Conservation (phyloP, 805 yeast genomes). For the Wickerhamomyces mucosus region DNA sequence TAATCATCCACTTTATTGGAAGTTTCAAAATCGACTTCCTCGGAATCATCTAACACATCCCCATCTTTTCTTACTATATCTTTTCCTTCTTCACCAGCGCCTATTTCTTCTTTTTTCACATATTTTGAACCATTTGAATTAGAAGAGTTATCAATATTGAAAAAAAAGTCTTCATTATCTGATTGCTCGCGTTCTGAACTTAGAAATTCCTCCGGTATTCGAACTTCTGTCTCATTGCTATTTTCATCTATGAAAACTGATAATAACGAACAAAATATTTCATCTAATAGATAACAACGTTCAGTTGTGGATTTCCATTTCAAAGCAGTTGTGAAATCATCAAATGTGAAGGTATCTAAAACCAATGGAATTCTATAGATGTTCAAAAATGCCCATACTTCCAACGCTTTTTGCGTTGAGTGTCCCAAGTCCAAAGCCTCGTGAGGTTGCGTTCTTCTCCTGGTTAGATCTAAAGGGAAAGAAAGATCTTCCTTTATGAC, state of each 20-base stretch:
- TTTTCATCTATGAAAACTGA: conserved; percentile 42
- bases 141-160: no score
- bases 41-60: conserved; percentile 4
- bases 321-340: conserved; percentile 51
- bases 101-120: conserved; percentile 14
- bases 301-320: conserved; percentile 36
- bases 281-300: conserved; percentile 47
- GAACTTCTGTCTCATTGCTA: conserved; percentile 26
- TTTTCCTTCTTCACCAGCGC: conserved; percentile 12
- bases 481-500: conserved; percentile 15
- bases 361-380: conserved; percentile 54
- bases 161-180: background rate
- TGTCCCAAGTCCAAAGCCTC: conserved; percentile 9
- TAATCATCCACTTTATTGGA: conserved; percentile 24
- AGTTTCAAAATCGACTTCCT: conserved; percentile 9
- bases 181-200: conserved; percentile 10
- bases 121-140: conserved; percentile 1
- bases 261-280: conserved; percentile 58
- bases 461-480: conserved; percentile 10
- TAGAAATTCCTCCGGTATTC: conserved; percentile 17
- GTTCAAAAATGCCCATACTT: conserved; percentile 68
- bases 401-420: conserved; percentile 37
- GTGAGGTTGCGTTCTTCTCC: conserved; percentile 15
- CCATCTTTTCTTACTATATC: conserved; percentile 15
- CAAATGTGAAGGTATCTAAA: conserved; percentile 72